Evolutionary conservation across 2,329 filamentous ascomycete genomes (phyloP), one percentile per base, ranked within the genome.

Genomic region (Emmonsia crescens): DNA sequence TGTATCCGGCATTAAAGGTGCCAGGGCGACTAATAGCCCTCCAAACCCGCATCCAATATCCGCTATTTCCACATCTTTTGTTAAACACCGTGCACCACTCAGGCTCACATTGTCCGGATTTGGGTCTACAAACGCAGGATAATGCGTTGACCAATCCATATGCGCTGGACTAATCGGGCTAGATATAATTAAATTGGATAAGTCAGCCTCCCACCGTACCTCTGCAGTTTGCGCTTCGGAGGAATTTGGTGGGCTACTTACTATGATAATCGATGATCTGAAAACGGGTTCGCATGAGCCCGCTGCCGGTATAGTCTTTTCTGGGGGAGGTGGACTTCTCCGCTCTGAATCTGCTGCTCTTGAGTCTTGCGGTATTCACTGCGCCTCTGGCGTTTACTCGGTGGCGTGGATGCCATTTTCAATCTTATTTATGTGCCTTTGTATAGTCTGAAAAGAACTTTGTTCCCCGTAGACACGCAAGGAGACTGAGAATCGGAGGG

Each of bases 11-110:
- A 96, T 79, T 49, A 86, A 80, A 0, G 92, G 90, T 14, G 89
- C 86, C 55, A 99, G 82, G 5, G 91, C 92, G 66, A 97, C 88
- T 3, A 96, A 81, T 61, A 99, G 79, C 6, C 94, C 94, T 55
- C 94, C 94, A 74, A 96, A 99, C 5, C 94, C 94, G 74, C 94
- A 99, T 31, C 94, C 94, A 72, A 99, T 96, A 77, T 99, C 94
- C 66, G 93, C 91, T 54, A 99, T 85, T 72, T 96, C 91, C 55
- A 99, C 87, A 64, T 90, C 81, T 72, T 89, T 87, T 40, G 77
- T 79, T 64, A 89, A 75, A 72, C 68, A 74, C 73, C 64, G 71
- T 65, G 68, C 65, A 29, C 72, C 74, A 27, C 62, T 63, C 21
- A 73, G 66, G 38, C 70, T 77, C 57, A 65, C 68, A 58, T 72